Base-by-base conservation (phyloP, 2,329 filamentous ascomycete species). In the Dactylonectria macrodidyma region DNA sequence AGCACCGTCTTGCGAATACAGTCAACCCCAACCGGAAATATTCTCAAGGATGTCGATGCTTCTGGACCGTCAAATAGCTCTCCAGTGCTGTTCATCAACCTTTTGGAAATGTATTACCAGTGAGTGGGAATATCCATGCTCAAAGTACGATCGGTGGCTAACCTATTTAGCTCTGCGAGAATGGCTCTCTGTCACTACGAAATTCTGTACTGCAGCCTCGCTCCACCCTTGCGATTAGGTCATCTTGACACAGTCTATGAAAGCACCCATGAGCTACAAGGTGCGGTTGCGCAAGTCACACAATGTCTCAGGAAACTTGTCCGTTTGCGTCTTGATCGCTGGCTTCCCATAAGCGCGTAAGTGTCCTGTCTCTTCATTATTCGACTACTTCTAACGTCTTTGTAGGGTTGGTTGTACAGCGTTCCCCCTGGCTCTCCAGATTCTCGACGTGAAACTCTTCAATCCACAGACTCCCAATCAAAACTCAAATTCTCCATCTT, bases 21-120 rank as follows among this genome's bases (percentile, higher is more conserved):
- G 24, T 66, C 68, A 0, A 67, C 66, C 0, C 9, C 71, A 2
- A 67, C 67, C 1, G 70, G 58, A 22, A 54, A 75, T 26, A 64
- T 72, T 2, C 26, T 63, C n/a, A 62, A 56, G 0, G 65, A 69
- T 4, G 58, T 62, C 8, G 66, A 67, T 8, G 46, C 19, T 5
- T 12, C 55, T 2, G 59, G 63, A 3, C 65, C 68, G 5, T 52
- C 70, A 0, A 48, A 64, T 0, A 64, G 65, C 2, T 76, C 74
- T 0, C 73, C 75, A 1, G 41, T 68, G 0, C 5, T 76, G 7
- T 76, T 76, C 9, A 71, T 68, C 8, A 75, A 76, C 36, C 62
- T 76, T 1, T 52, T 76, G 12, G 74, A 76, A 59, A 76, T 76
- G 72, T 76, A 76, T 2, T 76, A 76, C 6, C 74, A 76, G 74